A percentile compares a stretch with the other conserved stretches of the same genome.
Evolutionary conservation across 2,329 filamentous ascomycete genomes (phyloP).

Genomic region (Fusarium chaquense): DNA sequence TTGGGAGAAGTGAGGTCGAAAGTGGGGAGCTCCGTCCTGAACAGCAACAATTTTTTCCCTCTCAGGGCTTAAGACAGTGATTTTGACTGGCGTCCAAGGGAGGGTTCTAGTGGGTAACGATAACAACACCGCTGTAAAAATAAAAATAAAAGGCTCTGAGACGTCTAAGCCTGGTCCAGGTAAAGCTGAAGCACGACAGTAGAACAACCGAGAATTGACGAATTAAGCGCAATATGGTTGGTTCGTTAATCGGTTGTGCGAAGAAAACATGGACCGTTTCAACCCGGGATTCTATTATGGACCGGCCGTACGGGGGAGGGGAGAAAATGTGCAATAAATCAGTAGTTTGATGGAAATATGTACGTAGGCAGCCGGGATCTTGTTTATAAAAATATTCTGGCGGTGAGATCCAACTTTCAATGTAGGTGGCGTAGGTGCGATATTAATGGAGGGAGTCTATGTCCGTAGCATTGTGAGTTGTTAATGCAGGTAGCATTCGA

Average conservation of each 20-base stretch:
- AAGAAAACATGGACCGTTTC: constrained; percentile 23
- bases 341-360: constrained; percentile 29
- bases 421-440: constrained; percentile 12
- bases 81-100: constrained; percentile 32
- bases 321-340: constrained; percentile 15
- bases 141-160: neutral
- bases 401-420: constrained; percentile 12
- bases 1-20: constrained; percentile 38
- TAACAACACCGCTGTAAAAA: constrained; percentile 19
- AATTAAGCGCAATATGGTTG: constrained; percentile 29
- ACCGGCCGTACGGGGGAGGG: constrained; percentile 26
- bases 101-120: constrained; percentile 38
- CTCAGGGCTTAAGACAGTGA: constrained; percentile 37
- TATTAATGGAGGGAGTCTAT: constrained; percentile 29
- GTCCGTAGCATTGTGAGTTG: constrained; percentile 26
- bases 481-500: constrained; percentile 33
- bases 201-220: constrained; percentile 17
- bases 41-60: constrained; percentile 39
- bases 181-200: constrained; percentile 25
- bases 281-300: constrained; percentile 24
- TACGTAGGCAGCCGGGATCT: constrained; percentile 23
- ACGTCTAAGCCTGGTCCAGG: constrained; percentile 16
- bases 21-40: constrained; percentile 45
- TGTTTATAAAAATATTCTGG: constrained; percentile 26
- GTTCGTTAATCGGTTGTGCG: constrained; percentile 31